Percentiles rank a stretch among this genome's conserved stretches.
phyloP scores from a whole-genome alignment of 2,329 filamentous ascomycete genomes.

The Pyrenochaeta sp. region DNA sequence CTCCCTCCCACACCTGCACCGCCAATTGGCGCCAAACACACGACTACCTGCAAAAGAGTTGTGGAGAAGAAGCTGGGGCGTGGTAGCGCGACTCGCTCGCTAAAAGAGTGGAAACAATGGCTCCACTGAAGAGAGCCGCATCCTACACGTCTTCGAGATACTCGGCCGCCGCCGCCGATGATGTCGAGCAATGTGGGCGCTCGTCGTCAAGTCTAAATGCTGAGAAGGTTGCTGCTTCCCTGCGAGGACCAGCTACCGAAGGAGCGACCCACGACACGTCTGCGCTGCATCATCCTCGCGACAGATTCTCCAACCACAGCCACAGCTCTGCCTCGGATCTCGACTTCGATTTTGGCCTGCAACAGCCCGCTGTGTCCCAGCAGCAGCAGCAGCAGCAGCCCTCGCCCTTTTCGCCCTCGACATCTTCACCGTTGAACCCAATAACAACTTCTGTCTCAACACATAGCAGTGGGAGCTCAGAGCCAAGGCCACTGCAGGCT shows the following conservation, averaged over 20 bases:
- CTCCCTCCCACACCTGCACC: no score
- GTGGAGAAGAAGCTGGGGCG: constrained; percentile 4
- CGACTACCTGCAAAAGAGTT: neutral
- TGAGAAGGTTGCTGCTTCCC: constrained; percentile 28
- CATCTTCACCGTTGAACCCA: constrained; percentile 18
- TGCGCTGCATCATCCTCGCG: constrained; percentile 1
- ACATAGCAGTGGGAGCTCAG: constrained; percentile 1
- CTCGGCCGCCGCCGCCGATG: constrained; percentile 11
- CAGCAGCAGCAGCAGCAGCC: neutral
- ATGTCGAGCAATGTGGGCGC: constrained; percentile 32
- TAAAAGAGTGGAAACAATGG: constrained; percentile 28
- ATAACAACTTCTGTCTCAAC: constrained; percentile 11
- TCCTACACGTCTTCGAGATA: constrained; percentile 24
- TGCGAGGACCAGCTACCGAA: constrained; percentile 16
- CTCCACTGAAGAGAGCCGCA: constrained; percentile 23
- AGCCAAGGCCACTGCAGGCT: neutral
- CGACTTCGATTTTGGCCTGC: constrained; percentile 16
- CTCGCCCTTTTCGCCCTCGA: constrained; percentile 14
- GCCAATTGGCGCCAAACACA: no score
- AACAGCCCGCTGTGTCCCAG: neutral
- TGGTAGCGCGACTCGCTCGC: constrained; percentile 4
- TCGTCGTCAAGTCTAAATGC: constrained; percentile 27
- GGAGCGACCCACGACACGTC: constrained; percentile 11
- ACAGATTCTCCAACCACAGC: constrained; percentile 3
- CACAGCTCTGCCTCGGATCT: constrained; percentile 10